Evolutionary conservation across 345 rosid species (phyloP).

Genomic region (Eucalyptus paniculata): DNA sequence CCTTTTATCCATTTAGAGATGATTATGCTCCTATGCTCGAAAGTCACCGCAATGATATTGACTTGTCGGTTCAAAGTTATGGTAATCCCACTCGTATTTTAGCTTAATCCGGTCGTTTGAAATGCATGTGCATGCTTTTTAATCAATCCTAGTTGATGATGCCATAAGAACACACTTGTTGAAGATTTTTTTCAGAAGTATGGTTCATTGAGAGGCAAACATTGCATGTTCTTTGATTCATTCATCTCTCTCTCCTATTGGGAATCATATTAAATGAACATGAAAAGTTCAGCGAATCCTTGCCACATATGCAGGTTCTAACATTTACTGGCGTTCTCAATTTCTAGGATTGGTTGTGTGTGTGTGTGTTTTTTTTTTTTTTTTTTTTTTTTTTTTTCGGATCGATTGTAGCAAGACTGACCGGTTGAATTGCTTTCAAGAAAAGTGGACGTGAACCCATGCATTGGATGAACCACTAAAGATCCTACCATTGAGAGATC

Average conservation of each 20-base stretch:
- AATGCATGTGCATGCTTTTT: neutral
- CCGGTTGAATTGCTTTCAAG: neutral
- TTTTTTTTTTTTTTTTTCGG: rapidly evolving
- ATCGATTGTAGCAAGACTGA: neutral
- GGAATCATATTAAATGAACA: neutral
- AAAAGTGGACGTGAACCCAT: neutral
- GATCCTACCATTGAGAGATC: neutral
- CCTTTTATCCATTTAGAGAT: neutral
- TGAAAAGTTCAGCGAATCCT: neutral
- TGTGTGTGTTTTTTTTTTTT: no score
- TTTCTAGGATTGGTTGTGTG: neutral
- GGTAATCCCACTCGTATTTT: neutral
- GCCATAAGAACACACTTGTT: neutral
- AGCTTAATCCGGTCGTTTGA: neutral
- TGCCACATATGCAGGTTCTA: neutral
- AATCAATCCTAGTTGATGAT: neutral
- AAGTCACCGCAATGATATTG: neutral
- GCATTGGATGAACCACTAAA: neutral
- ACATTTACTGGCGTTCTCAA: neutral
- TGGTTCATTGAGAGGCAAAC: neutral
- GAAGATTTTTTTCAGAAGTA: neutral
- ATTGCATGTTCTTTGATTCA: neutral
- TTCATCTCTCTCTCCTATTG: neutral
- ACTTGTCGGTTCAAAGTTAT: no score
- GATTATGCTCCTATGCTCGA: no score